A percentile compares a stretch with the other conserved stretches of the same genome.
Evolutionary conservation across 306 rosid species (phyloP).

Genomic region (Gleditsia sinensis): DNA sequence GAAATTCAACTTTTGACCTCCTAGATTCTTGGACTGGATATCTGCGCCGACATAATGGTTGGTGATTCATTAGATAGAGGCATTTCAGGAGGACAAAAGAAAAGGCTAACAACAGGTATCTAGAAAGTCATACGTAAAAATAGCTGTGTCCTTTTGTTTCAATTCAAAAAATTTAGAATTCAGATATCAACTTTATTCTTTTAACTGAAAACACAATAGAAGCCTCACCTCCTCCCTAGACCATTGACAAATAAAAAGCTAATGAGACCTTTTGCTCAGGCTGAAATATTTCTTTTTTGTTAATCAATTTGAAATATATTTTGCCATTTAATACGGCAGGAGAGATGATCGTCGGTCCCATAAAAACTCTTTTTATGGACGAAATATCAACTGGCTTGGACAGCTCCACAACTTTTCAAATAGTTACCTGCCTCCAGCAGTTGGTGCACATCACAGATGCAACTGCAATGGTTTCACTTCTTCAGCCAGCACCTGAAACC

Average conservation of each 20-base stretch:
- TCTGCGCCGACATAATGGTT: constrained; percentile 62
- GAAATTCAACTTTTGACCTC: constrained; percentile 22
- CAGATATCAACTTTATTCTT: constrained; percentile 18
- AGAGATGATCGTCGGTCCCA: constrained; percentile 89
- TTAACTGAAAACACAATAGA: constrained; percentile 25
- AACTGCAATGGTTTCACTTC: constrained; percentile 81
- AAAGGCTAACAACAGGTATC: constrained; percentile 74
- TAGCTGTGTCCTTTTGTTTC: constrained; percentile 5
- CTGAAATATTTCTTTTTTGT: constrained; percentile 13
- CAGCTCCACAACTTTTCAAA: constrained; percentile 82
- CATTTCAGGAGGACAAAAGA: constrained; percentile 83
- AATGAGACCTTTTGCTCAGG: constrained; percentile 25
- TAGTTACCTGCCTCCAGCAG: constrained; percentile 77
- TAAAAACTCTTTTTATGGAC: constrained; percentile 78
- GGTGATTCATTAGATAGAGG: constrained; percentile 77
- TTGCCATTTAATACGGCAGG: constrained; percentile 46
- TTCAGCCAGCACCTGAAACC: constrained; percentile 89
- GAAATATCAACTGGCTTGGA: constrained; percentile 89
- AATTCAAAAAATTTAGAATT: not conserved
- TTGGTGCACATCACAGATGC: constrained; percentile 69
- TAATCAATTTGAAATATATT: not conserved
- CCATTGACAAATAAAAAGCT: constrained; percentile 18
- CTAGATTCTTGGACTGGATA: constrained; percentile 78
- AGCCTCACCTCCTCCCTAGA: constrained; percentile 32
- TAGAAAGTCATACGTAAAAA: constrained; percentile 1